Base-by-base conservation (phyloP, 2,329 filamentous ascomycete genomes). In the Endoconidiophora polonica region DNA sequence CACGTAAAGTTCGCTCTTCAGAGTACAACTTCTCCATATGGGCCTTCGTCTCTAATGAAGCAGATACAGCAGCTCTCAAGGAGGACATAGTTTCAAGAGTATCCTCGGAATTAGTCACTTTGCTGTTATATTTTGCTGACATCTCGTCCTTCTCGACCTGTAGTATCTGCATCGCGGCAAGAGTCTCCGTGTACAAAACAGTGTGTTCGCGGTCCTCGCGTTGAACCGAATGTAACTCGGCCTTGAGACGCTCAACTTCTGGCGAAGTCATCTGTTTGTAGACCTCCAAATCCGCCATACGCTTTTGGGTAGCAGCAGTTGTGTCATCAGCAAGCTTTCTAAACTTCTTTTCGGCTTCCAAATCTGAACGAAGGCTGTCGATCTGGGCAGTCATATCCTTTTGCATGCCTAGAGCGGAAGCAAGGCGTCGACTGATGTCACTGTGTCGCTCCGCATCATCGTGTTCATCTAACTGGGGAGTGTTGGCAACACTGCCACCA, bases 241-340 rank as follows among this genome's bases (percentile, higher is more conserved):
- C 81, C 56, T 88, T 84, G 36, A 98, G 68, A 23, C 79, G 81
- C 62, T 96, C 90, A 6, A 93, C 70, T 61, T 98, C 90, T 1
- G 83, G 77, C 2, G 86, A 81, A 37, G 83, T 87, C 59, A 83
- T 81, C 60, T 94, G 85, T 59, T 84, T 82, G 61, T 84, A 90
- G 41, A 73, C 73, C 61, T 96, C 90, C 2, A 98, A 71, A 57
- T 95, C 87, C 5, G 77, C 69, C 63, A 94, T 81, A 20, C 90
- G 81, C 63, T 79, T 83, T 61, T 94, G 83, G 2, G 88, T 82
- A 23, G 86, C 84, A 57, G 81, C 79, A 4, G 83, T 74, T 2
- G 86, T 93, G 53, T 95, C 90, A 59, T 98, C 91, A 0, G 91
- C 87, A 12, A 95, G 69, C 58, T 86, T 80, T 46, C 86, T 78